Evolutionary conservation across 768 basidiomycete genomes (phyloP), one percentile per base, ranked within the genome.

Genomic region (Roridomyces roridus): DNA sequence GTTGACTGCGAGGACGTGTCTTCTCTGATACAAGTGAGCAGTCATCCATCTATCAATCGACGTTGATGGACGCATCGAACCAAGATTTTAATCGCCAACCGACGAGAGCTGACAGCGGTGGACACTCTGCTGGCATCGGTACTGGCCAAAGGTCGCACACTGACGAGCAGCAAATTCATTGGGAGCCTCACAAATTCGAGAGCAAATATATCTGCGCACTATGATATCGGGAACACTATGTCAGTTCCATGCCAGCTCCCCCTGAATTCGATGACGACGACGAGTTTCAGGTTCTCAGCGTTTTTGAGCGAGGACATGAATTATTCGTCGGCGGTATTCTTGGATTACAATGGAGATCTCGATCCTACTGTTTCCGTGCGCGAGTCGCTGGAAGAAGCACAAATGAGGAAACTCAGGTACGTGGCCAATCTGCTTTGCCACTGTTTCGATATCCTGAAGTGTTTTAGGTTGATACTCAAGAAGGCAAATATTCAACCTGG

Each of bases 141-240:
- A 9, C 51, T 61, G 11, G 36, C 60, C 9, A 51, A 41, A 11
- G 60, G 60, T 26, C 60, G 60, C 2, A 24, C 46, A 14, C 24
- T 61, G 23, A 61, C 60, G 36, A 56, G 51, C 26, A 61, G 70
- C 20, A 72, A 74, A 24, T 77, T 83, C 51, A 72, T 79, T 54
- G 80, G 80, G 63, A 77, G 76, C 18, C 69, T 85, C 35, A 65
- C 71, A 20, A 80, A 80, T 63, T 74, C 78, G 15, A 69, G 76
- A n/a, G 72, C 69, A 18, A 85, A 84, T 66, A 81, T 83, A 58
- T 75, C 75, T 35, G 81, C 82, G 7, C 82, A 84, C 63, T 85
- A 85, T 57, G 82, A 85, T 64, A 75, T 84, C 37, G 78, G 79
- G 28, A 84, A 85, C 64, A 74, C 68, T 17, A 83, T 83, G 81